These are phyloP conservation scores for Mortierella polycephala DNA, from an alignment of 371 early-diverging fungal species.

Conservation along the genomic window DNA sequence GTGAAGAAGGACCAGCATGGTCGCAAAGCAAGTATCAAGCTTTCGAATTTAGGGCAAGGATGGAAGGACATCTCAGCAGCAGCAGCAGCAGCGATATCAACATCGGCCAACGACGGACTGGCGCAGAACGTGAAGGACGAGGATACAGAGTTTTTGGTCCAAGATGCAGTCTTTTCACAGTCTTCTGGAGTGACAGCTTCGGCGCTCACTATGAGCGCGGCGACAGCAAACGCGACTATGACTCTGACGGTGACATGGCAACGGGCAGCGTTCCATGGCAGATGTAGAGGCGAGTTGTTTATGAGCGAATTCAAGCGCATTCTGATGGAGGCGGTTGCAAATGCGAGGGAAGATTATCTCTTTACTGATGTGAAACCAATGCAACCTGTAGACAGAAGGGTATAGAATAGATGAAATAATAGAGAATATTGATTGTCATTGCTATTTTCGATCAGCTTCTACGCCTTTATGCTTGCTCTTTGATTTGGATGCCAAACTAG, in stretches of 20 bases:
- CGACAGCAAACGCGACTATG: slow-evolving; percentile 30
- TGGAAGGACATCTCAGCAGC: no score
- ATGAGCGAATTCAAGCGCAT: slow-evolving; percentile 31
- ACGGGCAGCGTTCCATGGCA: slow-evolving; percentile 27
- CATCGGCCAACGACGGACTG: neutral
- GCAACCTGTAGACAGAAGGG: no score
- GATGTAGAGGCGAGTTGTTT: slow-evolving; percentile 26
- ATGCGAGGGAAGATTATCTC: slow-evolving; percentile 8
- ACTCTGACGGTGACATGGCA: slow-evolving; percentile 42
- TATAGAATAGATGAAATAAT: no score
- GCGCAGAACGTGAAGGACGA: neutral
- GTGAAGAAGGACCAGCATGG: slow-evolving; percentile 48
- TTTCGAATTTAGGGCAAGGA: slow-evolving; percentile 43
- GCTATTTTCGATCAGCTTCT: no score
- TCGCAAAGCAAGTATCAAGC: slow-evolving; percentile 36
- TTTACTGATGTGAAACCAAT: slow-evolving; percentile 7
- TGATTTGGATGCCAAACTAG: no score
- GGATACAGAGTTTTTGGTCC: slow-evolving; percentile 1
- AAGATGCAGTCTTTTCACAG: slow-evolving; percentile 39
- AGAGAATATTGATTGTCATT: no score
- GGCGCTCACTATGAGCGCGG: slow-evolving; percentile 38
- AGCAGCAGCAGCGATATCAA: no score
- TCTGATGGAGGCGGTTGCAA: slow-evolving; percentile 25
- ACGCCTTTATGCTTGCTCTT: no score
- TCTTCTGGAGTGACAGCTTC: slow-evolving; percentile 39